Evolutionary conservation across 768 basidiomycete genomes (phyloP).

Genomic region (Leccinellum luteum): DNA sequence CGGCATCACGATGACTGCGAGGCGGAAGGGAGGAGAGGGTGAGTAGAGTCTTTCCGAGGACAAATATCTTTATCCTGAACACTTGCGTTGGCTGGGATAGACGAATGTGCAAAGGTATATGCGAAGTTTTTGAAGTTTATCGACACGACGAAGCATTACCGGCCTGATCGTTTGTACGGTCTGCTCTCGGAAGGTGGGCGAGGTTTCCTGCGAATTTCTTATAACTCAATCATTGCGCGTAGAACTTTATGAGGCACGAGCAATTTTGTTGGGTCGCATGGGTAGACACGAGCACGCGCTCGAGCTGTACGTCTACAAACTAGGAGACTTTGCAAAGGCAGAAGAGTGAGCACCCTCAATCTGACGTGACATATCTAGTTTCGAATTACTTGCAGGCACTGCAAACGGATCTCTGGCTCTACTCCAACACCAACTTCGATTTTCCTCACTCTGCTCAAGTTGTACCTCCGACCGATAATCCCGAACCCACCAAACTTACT

Average conservation of each 20-base stretch:
- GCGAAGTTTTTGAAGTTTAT: conserved; percentile 77
- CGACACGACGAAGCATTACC: conserved; percentile 63
- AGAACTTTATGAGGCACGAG: conserved; percentile 91
- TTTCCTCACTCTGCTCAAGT: conserved; percentile 81
- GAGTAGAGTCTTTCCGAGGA: conserved; percentile 17
- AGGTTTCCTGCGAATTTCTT: not conserved
- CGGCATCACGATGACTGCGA: conserved; percentile 57
- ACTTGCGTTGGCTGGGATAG: conserved; percentile 31
- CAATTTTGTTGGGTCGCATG: conserved; percentile 84
- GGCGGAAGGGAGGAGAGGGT: conserved; percentile 60
- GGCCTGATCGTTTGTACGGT: conserved; percentile 77
- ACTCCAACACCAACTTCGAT: conserved; percentile 55
- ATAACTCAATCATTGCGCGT: not conserved
- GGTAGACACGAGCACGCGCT: conserved; percentile 92
- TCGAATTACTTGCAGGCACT: conserved; percentile 60
- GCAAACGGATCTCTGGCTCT: conserved; percentile 74
- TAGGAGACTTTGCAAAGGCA: conserved; percentile 81
- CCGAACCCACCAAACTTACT: conserved; percentile 57
- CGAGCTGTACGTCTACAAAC: conserved; percentile 89
- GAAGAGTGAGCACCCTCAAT: conserved; percentile 65
- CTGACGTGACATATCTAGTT: not conserved
- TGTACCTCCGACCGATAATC: conserved; percentile 78
- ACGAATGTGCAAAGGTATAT: conserved; percentile 50
- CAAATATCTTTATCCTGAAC: not conserved
- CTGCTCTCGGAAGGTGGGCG: conserved; percentile 76